phyloP scores from a whole-genome alignment of 495 filamentous ascomycete species.

The Hypoxylon trugodes region DNA sequence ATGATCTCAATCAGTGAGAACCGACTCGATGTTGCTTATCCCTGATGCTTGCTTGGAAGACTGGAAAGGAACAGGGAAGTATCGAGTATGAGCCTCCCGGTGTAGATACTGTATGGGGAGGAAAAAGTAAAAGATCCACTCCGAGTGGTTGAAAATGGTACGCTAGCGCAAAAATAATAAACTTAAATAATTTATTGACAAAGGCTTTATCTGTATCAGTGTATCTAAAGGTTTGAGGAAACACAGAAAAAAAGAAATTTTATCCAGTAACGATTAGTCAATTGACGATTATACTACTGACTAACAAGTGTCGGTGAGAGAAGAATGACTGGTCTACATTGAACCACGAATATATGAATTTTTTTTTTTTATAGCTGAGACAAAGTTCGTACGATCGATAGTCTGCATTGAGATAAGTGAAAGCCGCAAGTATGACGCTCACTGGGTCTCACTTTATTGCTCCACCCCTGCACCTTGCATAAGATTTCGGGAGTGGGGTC shows the following conservation, averaged over 20 bases:
- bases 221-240: too few relatives aligned
- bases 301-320: slow-evolving; percentile 14
- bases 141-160: too few relatives aligned
- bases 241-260: too few relatives aligned
- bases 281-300: too few relatives aligned
- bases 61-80: slow-evolving; percentile 12
- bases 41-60: slow-evolving; percentile 13
- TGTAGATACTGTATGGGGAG: neutral
- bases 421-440: slow-evolving; percentile 24
- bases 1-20: slow-evolving; percentile 25
- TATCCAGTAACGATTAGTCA: too few relatives aligned
- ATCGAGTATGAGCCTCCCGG: slow-evolving; percentile 1
- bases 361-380: slow-evolving; percentile 5
- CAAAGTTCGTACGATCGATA: slow-evolving; percentile 38
- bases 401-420: neutral
- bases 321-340: slow-evolving; percentile 13
- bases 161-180: neutral
- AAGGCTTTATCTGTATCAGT: slow-evolving; percentile 5
- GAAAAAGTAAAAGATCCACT: too few relatives aligned
- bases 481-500: slow-evolving; percentile 15
- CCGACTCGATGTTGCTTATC: slow-evolving; percentile 13
- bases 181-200: slow-evolving; percentile 11
- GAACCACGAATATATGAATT: slow-evolving; percentile 16
- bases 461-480: slow-evolving; percentile 11
- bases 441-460: slow-evolving; percentile 4